A percentile compares a stretch with the other conserved stretches of the same genome.
Conservation (phyloP, 192 early-diverging fungal genomes). For the Backusella liffmaniae region DNA sequence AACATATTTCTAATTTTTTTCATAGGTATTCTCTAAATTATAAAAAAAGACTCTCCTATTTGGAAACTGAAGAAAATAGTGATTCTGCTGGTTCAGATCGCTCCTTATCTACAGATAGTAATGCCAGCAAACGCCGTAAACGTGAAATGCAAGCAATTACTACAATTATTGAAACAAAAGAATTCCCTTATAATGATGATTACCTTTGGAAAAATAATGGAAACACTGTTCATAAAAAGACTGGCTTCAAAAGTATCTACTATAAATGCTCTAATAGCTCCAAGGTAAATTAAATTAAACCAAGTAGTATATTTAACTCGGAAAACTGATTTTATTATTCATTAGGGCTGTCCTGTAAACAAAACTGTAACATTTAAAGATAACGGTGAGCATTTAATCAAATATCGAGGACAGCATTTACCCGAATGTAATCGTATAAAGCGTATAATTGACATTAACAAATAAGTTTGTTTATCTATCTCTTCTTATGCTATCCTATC, state of each 20-base stretch:
- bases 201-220: slow-evolving; percentile 44
- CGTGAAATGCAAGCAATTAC: slow-evolving; percentile 63
- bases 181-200: slow-evolving; percentile 36
- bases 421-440: slow-evolving; percentile 49
- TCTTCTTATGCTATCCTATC: background rate
- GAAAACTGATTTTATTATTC: background rate
- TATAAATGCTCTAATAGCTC: slow-evolving; percentile 42
- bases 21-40: background rate
- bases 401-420: slow-evolving; percentile 54
- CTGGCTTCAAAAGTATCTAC: slow-evolving; percentile 41
- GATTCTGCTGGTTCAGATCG: background rate
- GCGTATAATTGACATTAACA: slow-evolving; percentile 38
- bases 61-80: background rate
- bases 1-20: background rate
- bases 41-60: background rate
- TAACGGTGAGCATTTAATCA: slow-evolving; percentile 51
- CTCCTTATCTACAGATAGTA: background rate
- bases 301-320: background rate
- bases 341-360: slow-evolving; percentile 44
- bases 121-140: slow-evolving; percentile 42
- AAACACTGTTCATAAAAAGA: slow-evolving; percentile 43
- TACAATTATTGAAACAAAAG: slow-evolving; percentile 51
- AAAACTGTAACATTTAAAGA: slow-evolving; percentile 57
- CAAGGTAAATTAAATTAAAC: slow-evolving; percentile 34
- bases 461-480: background rate